Evolutionary conservation across 345 rosid species (phyloP).

Genomic region (Dimocarpus longan): DNA sequence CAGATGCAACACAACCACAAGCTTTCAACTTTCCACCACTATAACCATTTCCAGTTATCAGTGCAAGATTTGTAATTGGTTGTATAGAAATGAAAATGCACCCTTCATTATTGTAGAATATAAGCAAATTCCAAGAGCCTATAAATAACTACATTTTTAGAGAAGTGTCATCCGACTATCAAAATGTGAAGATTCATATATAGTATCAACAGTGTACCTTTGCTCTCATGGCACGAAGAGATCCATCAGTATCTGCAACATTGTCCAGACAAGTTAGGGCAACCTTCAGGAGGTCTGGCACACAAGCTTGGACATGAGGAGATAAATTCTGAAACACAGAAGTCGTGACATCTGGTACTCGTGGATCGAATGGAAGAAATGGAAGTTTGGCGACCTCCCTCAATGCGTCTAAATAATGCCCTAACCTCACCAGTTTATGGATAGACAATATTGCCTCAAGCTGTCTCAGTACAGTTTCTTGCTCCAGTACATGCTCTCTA

Average conservation of each 20-base stretch:
- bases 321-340: conserved; percentile 72
- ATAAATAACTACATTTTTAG: background rate
- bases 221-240: conserved; percentile 86
- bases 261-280: conserved; percentile 84
- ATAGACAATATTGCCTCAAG: conserved; percentile 89
- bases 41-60: background rate
- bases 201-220: conserved; percentile 54
- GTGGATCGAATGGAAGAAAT: conserved; percentile 88
- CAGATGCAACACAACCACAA: background rate
- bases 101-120: background rate
- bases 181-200: background rate
- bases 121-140: background rate
- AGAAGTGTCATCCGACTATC: background rate
- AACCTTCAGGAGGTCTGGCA: conserved; percentile 83
- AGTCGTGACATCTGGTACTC: conserved; percentile 54
- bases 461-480: conserved; percentile 89
- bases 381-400: conserved; percentile 93
- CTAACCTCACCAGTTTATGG: conserved; percentile 68
- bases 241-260: conserved; percentile 85
- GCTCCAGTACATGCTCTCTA: conserved; percentile 78
- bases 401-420: conserved; percentile 77
- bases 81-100: background rate
- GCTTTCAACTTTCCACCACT: background rate
- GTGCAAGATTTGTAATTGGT: background rate
- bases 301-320: conserved; percentile 82